Evolutionary conservation across 2,329 filamentous ascomycete genomes (phyloP).

Genomic region (Colletotrichum plurivorum): DNA sequence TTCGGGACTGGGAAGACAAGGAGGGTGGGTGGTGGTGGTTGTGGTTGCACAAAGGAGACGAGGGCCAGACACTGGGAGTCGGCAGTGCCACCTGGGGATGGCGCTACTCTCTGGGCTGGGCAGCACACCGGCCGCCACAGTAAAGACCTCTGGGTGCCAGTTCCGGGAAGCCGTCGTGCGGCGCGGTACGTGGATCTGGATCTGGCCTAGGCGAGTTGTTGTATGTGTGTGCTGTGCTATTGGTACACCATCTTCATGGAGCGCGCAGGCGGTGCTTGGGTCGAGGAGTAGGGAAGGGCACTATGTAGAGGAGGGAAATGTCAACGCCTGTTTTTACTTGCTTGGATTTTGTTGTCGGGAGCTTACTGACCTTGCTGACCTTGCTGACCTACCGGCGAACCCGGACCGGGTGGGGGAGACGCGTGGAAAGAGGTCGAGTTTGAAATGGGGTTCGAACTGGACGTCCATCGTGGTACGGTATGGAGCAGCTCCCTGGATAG

Average conservation of each 20-base stretch:
- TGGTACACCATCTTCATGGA: background rate
- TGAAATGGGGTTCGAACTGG: background rate
- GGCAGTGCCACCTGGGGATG: conserved; percentile 15
- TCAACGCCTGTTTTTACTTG: background rate
- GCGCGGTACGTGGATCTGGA: background rate
- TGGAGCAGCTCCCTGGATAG: background rate
- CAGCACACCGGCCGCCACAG: background rate
- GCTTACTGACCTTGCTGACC: conserved; percentile 3
- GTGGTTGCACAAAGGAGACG: conserved; percentile 33
- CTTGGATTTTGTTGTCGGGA: background rate
- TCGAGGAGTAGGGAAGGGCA: background rate
- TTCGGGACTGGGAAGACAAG: conserved; percentile 23
- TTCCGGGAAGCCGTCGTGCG: background rate
- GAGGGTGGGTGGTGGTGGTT: background rate
- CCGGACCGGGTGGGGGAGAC: conserved; percentile 13
- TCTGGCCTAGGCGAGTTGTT: background rate
- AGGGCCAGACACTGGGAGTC: conserved; percentile 14
- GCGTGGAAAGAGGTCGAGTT: background rate
- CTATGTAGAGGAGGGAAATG: background rate
- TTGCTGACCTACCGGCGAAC: conserved; percentile 15
- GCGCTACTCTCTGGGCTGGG: background rate
- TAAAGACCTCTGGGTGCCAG: background rate
- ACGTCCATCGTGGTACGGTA: background rate
- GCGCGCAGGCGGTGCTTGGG: too few species aligned
- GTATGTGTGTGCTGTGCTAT: background rate